Evolutionary conservation across 1,284 basidiomycete species (phyloP), one percentile per base, ranked within the genome.

Genomic region (Dichomitus squalens): DNA sequence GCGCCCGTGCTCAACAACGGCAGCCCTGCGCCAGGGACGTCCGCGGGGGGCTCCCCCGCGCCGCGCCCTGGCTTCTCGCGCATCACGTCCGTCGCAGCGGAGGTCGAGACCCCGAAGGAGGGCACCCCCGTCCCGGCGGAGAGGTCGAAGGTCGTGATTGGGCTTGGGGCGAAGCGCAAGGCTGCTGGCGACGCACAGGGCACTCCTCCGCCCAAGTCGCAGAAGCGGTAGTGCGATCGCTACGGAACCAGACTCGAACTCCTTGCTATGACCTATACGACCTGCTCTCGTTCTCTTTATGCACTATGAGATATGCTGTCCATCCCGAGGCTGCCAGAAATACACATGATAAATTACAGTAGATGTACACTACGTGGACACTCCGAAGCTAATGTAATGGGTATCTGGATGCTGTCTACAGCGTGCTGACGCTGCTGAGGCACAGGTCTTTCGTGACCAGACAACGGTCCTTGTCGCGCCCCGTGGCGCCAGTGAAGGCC

Each of bases 61-160:
- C 86, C 89, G 40, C 83, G 80, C 52, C 83, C 90, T 40, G 89
- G 90, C 39, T 93, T 93, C 71, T 90, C 90, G 21, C 79, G 88
- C 55, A 90, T 92, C 67, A 78, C 83, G 1, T 82, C 85, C 12
- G 76, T 78, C 47, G 64, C 51, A 44, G 63, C 53, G 29, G 74
- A 80, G 56, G 71, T 78, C 34, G 72, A 79, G 6, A 76, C 76
- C 5, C 73, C 81, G 18, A 66, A 66, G 53, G 67, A 65, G 50
- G 70, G 72, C 18, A 86, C 85, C 0, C 85, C 85, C 23, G 81
- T 78, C 7, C 74, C 80, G 1, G 74, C 75, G 1, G 90, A 91
- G 66, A 78, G 90, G 55, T 81, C 83, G 23, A 92, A 86, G 72
- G 84, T 93, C 41, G 82, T 84, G 3, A 86, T 93, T 70, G 89